These are phyloP conservation scores for Zalerion maritima DNA, from an alignment of 495 filamentous ascomycete species.

Conservation along the genomic window DNA sequence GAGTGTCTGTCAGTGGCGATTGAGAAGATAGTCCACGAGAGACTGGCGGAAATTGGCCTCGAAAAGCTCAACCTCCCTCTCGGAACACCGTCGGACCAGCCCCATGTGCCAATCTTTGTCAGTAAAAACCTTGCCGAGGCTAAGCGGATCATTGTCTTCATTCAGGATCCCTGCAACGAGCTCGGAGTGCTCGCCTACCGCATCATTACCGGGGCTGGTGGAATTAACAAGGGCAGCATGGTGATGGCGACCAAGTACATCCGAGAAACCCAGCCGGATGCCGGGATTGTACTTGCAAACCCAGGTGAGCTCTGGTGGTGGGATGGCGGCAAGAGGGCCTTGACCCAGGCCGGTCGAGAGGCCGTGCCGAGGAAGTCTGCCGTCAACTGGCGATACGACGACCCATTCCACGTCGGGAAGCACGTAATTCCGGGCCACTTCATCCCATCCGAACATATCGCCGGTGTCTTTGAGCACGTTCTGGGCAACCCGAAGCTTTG, in stretches of 20 bases:
- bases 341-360: slow-evolving; percentile 39
- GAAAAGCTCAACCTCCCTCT: slow-evolving; percentile 44
- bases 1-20: slow-evolving; percentile 32
- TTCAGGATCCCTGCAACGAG: slow-evolving; percentile 56
- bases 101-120: slow-evolving; percentile 55
- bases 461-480: slow-evolving; percentile 47
- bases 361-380: slow-evolving; percentile 38
- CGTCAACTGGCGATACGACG: slow-evolving; percentile 25
- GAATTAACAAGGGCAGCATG: slow-evolving; percentile 51
- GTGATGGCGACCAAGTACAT: slow-evolving; percentile 44
- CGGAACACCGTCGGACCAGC: slow-evolving; percentile 21
- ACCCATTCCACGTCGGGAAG: slow-evolving; percentile 20
- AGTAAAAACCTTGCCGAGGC: slow-evolving; percentile 40
- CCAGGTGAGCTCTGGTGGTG: slow-evolving; percentile 57
- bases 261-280: slow-evolving; percentile 17
- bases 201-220: slow-evolving; percentile 36
- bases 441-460: slow-evolving; percentile 38
- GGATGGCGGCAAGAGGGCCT: slow-evolving; percentile 35
- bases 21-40: slow-evolving; percentile 40
- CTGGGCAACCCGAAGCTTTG: slow-evolving; percentile 33
- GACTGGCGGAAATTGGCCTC: slow-evolving; percentile 45
- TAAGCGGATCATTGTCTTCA: slow-evolving; percentile 55
- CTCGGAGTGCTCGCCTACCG: slow-evolving; percentile 64
- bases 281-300: slow-evolving; percentile 55
- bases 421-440: slow-evolving; percentile 45